Evolutionary conservation across 192 early-diverging fungal species (phyloP), one percentile per base, ranked within the genome.

Genomic region (Gamsiella multidivaricata): DNA sequence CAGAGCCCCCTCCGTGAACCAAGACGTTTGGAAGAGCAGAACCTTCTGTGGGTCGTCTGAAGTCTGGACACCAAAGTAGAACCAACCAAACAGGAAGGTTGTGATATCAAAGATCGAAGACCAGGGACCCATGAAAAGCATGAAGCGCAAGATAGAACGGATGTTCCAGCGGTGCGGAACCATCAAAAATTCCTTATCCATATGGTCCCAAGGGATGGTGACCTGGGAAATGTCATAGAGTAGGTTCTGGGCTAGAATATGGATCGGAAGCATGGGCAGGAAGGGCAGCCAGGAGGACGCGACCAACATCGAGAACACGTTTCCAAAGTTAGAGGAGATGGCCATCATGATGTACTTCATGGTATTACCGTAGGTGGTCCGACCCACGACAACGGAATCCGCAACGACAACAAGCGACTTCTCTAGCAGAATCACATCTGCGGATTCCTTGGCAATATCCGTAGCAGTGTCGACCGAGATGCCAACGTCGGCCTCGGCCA

Each of bases 261-360:
- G 84, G 54, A 81, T 62, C 14, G 84, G 58, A 10, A 47, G 37
- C 84, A 87, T 87, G 11, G 86, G 85, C 17, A 70, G 52, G 67
- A 86, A 87, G 15, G 85, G 86, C 17, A 87, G 58, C 86, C 86
- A 87, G 15, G 73, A 65, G 4, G 83, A 76, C 22, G 86, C 84
- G 7, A 82, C 54, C 12, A 87, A 57, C 39, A 86, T 58, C 23
- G 85, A 86, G 42, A 86, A 87, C 26, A 84, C 82, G 31, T 86
- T 87, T 14, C 85, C 85, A 53, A 87, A 86, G 54, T 87, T 87
- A 59, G 81, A 81, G 14, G 86, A 87, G 39, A 71, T 69, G n/a
- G 85, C 83, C 84, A 86, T 84, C 52, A 82, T 71, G 61, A 87
- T 84, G 47, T 74, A 80, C 56, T 87, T 87, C 81, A 86, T 82